Percentiles rank a stretch among this genome's conserved stretches.
Evolutionary conservation across 805 yeast species (phyloP).

Genomic region (Naumovozyma baii): DNA sequence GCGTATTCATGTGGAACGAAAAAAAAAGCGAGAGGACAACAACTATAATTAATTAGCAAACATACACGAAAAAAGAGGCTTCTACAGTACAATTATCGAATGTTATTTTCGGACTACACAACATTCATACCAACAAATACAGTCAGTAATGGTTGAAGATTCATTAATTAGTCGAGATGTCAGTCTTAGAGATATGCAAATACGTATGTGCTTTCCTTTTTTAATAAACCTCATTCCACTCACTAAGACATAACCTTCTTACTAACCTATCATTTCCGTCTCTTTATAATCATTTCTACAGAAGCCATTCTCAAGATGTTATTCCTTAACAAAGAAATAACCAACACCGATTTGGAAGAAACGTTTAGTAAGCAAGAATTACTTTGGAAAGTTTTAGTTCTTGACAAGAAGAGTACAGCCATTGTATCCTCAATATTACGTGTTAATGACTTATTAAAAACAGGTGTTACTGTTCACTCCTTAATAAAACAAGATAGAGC

Average conservation of each 20-base stretch:
- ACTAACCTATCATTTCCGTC: too few species aligned
- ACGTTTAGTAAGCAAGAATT: slow-evolving; percentile 55
- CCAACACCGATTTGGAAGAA: slow-evolving; percentile 41
- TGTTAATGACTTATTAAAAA: slow-evolving; percentile 79
- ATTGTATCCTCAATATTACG: slow-evolving; percentile 85
- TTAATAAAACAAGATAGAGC: slow-evolving; percentile 61
- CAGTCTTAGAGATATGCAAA: slow-evolving; percentile 36
- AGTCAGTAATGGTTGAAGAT: not conserved
- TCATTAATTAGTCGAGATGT: slow-evolving; percentile 2
- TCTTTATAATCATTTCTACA: not conserved
- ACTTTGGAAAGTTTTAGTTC: slow-evolving; percentile 82
- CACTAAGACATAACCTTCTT: too few species aligned
- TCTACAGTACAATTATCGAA: too few species aligned
- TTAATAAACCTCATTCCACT: too few species aligned
- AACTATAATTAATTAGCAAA: too few species aligned
- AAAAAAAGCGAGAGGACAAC: too few species aligned
- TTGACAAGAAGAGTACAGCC: slow-evolving; percentile 74
- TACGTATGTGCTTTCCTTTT: slow-evolving; percentile 11
- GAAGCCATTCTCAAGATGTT: slow-evolving; percentile 67
- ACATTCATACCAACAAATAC: too few species aligned
- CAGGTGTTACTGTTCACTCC: slow-evolving; percentile 88
- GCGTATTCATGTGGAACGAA: not conserved
- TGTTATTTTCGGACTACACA: too few species aligned
- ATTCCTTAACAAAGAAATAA: slow-evolving; percentile 59
- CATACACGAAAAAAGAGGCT: too few species aligned